Evolutionary conservation across 768 basidiomycete genomes (phyloP), one percentile per base, ranked within the genome.

Genomic region (Clitopilus passeckerianus): DNA sequence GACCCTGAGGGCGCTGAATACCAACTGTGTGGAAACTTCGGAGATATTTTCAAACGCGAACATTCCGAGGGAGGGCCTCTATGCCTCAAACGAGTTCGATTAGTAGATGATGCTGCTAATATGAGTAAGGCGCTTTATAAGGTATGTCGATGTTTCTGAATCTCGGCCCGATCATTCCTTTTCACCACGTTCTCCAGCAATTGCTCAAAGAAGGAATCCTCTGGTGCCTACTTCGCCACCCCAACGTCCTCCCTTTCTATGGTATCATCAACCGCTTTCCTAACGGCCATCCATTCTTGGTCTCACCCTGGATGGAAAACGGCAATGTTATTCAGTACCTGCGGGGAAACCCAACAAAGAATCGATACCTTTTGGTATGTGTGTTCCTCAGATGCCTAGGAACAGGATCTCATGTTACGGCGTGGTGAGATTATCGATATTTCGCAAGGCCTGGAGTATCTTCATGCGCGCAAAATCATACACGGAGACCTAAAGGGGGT

Each of bases 401-500:
- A n/a, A n/a, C n/a, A n/a, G n/a, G n/a, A n/a, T n/a, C n/a, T n/a
- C n/a, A n/a, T n/a, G n/a, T n/a, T n/a, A n/a, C n/a, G n/a, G n/a
- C n/a, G n/a, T n/a, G n/a, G n/a, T n/a, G n/a, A 35, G 34, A 35
- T 15, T 7, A 35, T 7, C 5, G 75, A 75, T 52, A 66, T 75
- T 9, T 71, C 70, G 1, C 57, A 59, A 16, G 75, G 75, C 1
- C 60, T 76, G 8, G 55, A 60, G 0, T 75, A 76, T 62, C 64
- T 77, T 16, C 75, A 76, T 58, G 62, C 62, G 9, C 61, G 66
- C 44, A 63, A 68, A 8, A 69, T 81, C 23, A 68, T 80, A 14
- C 81, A 80, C 54, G 79, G 79, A 0, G 79, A 82, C 54, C 68
- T 81, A 18, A 78, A 77, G 59, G 78, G 75, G 18, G 79, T 78